Evolutionary conservation across 352 stramenopile species (phyloP).

Genomic region (Globisporangium echinulatum): DNA sequence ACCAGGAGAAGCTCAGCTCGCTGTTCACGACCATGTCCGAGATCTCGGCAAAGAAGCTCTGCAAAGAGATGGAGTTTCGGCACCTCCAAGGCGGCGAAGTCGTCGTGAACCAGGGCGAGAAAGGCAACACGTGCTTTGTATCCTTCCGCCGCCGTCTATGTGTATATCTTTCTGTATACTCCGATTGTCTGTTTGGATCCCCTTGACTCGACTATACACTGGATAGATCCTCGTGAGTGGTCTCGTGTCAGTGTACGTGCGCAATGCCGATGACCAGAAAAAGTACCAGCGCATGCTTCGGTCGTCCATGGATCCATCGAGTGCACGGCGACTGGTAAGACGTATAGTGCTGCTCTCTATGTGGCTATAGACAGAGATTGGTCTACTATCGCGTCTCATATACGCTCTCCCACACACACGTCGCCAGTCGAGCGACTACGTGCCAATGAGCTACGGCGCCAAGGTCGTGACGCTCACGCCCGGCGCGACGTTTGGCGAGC

Average conservation of each 20-base stretch:
- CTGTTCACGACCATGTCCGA: conserved; percentile 85
- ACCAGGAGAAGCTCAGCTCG: conserved; percentile 81
- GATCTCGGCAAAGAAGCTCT: conserved; percentile 77
- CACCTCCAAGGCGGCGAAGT: conserved; percentile 60
- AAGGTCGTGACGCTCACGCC: conserved; percentile 74
- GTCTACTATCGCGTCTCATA: neutral
- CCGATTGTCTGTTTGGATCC: neutral
- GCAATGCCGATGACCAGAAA: conserved; percentile 60
- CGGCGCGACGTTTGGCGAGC: conserved; percentile 75
- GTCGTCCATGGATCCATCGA: conserved; percentile 31
- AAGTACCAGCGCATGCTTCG: conserved; percentile 49
- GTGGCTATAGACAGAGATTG: no score
- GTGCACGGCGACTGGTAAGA: conserved; percentile 33
- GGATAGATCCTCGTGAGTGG: conserved; percentile 73
- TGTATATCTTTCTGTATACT: neutral
- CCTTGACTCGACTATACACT: neutral
- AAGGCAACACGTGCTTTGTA: conserved; percentile 84
- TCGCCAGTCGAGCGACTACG: conserved; percentile 23
- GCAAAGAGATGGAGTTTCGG: conserved; percentile 83
- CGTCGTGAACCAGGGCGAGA: conserved; percentile 79
- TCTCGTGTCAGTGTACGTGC: conserved; percentile 68
- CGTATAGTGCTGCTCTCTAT: no score
- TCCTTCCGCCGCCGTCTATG: neutral
- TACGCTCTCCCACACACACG: neutral
- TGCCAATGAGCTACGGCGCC: conserved; percentile 35